A percentile compares a stretch with the other conserved stretches of the same genome.
Evolutionary conservation across 2,329 filamentous ascomycete genomes (phyloP).

Genomic region (Beauveria varroae): DNA sequence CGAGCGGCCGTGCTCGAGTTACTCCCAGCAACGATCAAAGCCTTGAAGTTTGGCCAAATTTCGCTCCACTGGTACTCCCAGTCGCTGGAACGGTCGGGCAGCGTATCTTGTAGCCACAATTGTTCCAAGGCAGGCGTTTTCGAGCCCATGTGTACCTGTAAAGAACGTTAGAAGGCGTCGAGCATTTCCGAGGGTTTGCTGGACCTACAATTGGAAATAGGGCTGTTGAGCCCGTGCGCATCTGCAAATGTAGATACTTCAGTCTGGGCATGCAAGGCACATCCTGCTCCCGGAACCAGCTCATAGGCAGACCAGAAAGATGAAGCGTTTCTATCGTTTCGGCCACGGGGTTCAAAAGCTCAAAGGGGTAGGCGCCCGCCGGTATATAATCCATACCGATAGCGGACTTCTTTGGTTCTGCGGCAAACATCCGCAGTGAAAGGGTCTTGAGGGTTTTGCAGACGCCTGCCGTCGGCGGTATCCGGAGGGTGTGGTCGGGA

Average conservation of each 20-base stretch:
- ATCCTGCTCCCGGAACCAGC: constrained; percentile 13
- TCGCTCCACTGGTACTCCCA: constrained; percentile 15
- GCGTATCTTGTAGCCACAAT: constrained; percentile 23
- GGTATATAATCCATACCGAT: constrained; percentile 7
- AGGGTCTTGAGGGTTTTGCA: constrained; percentile 9
- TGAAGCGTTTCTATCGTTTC: constrained; percentile 19
- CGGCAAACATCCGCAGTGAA: neutral
- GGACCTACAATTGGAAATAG: constrained; percentile 17
- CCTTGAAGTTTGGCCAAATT: constrained; percentile 25
- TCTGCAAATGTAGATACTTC: constrained; percentile 22
- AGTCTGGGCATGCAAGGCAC: constrained; percentile 21
- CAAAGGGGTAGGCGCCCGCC: neutral
- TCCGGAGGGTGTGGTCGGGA: neutral
- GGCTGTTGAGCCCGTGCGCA: constrained; percentile 12
- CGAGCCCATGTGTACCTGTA: constrained; percentile 20
- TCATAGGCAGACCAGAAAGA: constrained; percentile 17
- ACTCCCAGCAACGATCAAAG: constrained; percentile 19
- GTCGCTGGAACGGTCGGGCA: constrained; percentile 12
- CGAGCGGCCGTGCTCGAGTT: constrained; percentile 12
- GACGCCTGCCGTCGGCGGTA: constrained; percentile 5
- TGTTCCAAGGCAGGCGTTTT: constrained; percentile 26
- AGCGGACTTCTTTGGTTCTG: neutral
- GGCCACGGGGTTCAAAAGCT: constrained; percentile 13
- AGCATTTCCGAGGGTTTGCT: neutral
- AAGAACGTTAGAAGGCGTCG: neutral